phyloP scores from a whole-genome alignment of 495 filamentous ascomycete species.

The Zalerion maritima region DNA sequence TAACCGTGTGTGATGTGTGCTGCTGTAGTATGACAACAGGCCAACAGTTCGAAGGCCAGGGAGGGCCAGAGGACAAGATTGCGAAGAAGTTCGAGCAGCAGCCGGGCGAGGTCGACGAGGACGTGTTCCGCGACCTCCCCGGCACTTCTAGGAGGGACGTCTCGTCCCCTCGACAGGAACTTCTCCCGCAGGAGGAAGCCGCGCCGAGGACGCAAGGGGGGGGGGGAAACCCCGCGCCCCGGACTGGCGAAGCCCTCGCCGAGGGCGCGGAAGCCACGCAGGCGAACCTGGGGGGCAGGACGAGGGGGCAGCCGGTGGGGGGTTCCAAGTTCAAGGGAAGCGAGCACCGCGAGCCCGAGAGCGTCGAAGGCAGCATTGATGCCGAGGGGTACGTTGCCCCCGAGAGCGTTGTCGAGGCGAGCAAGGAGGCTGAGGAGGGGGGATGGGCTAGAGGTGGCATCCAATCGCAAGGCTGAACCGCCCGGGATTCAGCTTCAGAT shows the following conservation, averaged over 20 bases:
- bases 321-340: constrained; percentile 11
- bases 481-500: too few relatives aligned
- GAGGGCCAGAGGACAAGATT: constrained; percentile 2
- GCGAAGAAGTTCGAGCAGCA: background rate
- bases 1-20: too few relatives aligned
- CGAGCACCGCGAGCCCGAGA: constrained; percentile 13
- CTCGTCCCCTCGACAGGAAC: background rate
- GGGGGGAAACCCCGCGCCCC: background rate
- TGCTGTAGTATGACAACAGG: constrained; percentile 18
- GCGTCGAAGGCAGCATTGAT: constrained; percentile 14
- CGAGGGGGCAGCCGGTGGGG: too few relatives aligned
- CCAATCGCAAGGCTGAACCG: too few relatives aligned
- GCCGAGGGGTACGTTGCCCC: constrained; percentile 17
- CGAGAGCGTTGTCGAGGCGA: constrained; percentile 11
- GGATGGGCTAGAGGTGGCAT: background rate
- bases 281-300: too few relatives aligned
- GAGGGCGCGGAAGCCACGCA: constrained; percentile 11
- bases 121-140: background rate
- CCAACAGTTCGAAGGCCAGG: constrained; percentile 5
- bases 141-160: background rate
- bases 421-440: constrained; percentile 13
- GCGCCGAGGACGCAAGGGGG: constrained; percentile 2
- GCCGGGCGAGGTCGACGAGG: constrained; percentile 2
- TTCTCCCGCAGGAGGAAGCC: background rate
- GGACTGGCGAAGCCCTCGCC: constrained; percentile 7